phyloP scores from a whole-genome alignment of 2,329 filamentous ascomycete species.

The Penicillium sp. region DNA sequence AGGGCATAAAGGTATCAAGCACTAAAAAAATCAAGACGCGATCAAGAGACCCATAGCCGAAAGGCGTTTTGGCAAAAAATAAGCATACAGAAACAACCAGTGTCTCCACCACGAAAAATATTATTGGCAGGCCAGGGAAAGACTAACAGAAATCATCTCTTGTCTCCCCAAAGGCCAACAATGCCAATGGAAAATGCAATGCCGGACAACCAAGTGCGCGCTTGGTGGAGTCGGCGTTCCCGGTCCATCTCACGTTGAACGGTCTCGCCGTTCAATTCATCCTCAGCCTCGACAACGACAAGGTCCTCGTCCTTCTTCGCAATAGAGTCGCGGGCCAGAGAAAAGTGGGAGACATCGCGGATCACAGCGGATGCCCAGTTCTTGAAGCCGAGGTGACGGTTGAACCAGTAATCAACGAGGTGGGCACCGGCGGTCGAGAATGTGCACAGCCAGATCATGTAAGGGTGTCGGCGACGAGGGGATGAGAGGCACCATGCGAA shows the following conservation, averaged over 20 bases:
- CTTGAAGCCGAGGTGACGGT: slow-evolving; percentile 58
- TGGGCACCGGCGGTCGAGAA: slow-evolving; percentile 50
- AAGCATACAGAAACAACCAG: slow-evolving; percentile 5
- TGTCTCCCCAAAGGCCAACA: slow-evolving; percentile 51
- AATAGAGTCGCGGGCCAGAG: slow-evolving; percentile 13
- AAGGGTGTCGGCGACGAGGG: slow-evolving; percentile 74
- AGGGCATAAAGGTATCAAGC: slow-evolving; percentile 4
- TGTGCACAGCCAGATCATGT: slow-evolving; percentile 80
- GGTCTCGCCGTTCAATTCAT: slow-evolving; percentile 47
- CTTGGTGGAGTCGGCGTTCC: slow-evolving; percentile 41
- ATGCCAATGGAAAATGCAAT: slow-evolving; percentile 48
- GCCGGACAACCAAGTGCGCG: slow-evolving; percentile 42
- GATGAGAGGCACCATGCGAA: slow-evolving; percentile 78
- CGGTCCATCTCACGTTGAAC: slow-evolving; percentile 46
- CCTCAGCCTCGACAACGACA: slow-evolving; percentile 40
- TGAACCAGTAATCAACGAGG: slow-evolving; percentile 69
- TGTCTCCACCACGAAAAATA: background rate
- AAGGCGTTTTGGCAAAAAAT: background rate
- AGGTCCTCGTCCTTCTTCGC: slow-evolving; percentile 39
- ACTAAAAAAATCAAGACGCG: background rate
- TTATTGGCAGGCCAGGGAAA: background rate
- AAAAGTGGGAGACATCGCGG: slow-evolving; percentile 46
- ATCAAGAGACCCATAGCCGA: background rate
- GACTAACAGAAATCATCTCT: slow-evolving; percentile 11
- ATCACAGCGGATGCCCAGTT: slow-evolving; percentile 32